Percentiles rank a stretch among this genome's conserved stretches.
Evolutionary conservation across 106 monocot genomes (phyloP).

Genomic region (Dendrobium chrysotoxum): DNA sequence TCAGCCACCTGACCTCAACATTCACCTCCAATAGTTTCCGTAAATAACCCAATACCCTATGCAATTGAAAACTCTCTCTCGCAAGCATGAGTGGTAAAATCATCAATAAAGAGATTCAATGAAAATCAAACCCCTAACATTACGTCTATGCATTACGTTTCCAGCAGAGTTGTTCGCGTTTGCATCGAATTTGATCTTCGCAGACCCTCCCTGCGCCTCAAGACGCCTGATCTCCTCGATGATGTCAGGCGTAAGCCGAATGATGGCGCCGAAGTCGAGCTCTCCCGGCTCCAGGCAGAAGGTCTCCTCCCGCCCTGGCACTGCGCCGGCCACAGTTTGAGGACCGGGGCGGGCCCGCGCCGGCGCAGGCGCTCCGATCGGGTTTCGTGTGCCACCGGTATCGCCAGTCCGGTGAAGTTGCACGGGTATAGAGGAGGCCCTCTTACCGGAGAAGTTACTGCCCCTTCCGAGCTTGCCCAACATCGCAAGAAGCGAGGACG

Average conservation of each 20-base stretch:
- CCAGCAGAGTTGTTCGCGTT: slow-evolving; percentile 42
- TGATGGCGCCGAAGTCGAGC: slow-evolving; percentile 75
- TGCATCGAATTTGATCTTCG: slow-evolving; percentile 76
- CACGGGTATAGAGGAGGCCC: slow-evolving; percentile 22
- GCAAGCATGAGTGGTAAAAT: background rate
- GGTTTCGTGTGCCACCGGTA: slow-evolving; percentile 9
- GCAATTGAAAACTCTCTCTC: background rate
- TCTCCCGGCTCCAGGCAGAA: slow-evolving; percentile 49
- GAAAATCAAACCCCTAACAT: background rate
- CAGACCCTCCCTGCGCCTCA: slow-evolving; percentile 59
- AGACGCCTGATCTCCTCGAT: slow-evolving; percentile 74
- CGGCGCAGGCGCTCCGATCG: slow-evolving; percentile 1
- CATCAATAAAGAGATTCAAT: background rate
- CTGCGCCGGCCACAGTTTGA: background rate
- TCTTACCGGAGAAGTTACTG: slow-evolving; percentile 28
- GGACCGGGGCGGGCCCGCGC: background rate
- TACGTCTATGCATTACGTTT: slow-evolving; percentile 34
- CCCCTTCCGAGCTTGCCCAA: slow-evolving; percentile 37
- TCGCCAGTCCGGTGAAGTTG: slow-evolving; percentile 14
- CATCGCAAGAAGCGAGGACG: slow-evolving; percentile 9
- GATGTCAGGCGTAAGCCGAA: slow-evolving; percentile 74
- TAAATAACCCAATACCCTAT: background rate
- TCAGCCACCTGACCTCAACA: too few species aligned
- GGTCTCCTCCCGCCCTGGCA: slow-evolving; percentile 42
- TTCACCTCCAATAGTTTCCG: background rate